Percentiles rank a stretch among this genome's conserved stretches.
Conservation (phyloP, 129 eudicot genomes). For the Centrapalus pauciflorus region DNA sequence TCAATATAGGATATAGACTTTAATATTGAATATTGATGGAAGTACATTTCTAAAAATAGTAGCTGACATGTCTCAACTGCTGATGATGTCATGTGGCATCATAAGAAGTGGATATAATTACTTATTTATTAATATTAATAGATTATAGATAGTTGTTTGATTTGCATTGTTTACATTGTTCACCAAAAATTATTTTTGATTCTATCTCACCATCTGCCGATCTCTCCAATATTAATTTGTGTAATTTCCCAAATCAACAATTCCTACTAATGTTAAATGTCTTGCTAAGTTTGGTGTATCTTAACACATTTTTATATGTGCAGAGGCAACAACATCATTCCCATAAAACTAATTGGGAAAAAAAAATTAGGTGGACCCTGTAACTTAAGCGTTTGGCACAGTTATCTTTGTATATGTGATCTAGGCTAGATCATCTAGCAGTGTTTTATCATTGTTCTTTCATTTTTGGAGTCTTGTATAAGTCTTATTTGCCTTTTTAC, state of each 20-base stretch:
- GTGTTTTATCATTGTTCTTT: background rate
- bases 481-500: background rate
- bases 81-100: no score
- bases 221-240: conserved; percentile 1
- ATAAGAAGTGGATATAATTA: no score
- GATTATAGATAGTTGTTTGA: background rate
- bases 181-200: conserved; percentile 6
- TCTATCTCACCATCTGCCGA: background rate
- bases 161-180: background rate
- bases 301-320: background rate
- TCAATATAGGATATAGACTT: no score
- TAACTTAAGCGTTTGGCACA: background rate
- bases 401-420: background rate
- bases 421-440: no score
- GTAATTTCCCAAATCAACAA: background rate
- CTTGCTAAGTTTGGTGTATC: background rate
- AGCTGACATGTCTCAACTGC: no score
- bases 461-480: background rate
- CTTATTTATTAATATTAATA: no score
- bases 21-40: no score
- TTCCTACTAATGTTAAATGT: background rate
- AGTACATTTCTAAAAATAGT: no score
- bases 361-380: background rate
- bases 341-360: background rate
- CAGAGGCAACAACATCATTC: background rate